Evolutionary conservation across 352 stramenopile genomes (phyloP), one percentile per base, ranked within the genome.

Genomic region (Globisporangium megalacanthum): DNA sequence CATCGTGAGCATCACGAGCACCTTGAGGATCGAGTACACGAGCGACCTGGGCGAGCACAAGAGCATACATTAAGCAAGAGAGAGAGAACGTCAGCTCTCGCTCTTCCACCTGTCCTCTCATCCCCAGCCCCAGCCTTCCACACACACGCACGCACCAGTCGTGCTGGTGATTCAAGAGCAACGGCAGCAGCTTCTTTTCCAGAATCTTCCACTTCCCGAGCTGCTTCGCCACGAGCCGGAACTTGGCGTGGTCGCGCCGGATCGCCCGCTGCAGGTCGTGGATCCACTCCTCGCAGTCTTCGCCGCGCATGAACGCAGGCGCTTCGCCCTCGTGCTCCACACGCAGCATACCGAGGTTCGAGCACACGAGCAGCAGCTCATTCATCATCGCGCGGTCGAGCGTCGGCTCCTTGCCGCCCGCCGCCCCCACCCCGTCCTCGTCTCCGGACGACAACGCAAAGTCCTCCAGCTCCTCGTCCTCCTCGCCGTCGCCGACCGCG

Each of bases 1-100:
- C 83, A 92, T 96, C 2, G 86, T 96, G 39, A 96, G 72, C 86
- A 96, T 94, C 25, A 94, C 85, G 41, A 96, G 77, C 56, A 96
- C 84, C 60, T 96, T 96, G 17, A 94, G 67, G 58, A 96, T 89
- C 31, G 86, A 94, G 48, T 94, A 91, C 13, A 92, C 82, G n/a
- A 96, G 73, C 42, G 67, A 69, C 78, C 70, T 75, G 41, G 13
- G 52, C 19, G 10, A 29, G 25, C 25, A 29, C 25, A 29, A 29
- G 25, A 29, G 25, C 25, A 29, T 29, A 29, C 25, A 29, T 29
- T 29, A 29, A 29, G 25, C 25, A 29, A 29, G 25, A 29, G 25
- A 29, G 25, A 29, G 25, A 29, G 25, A 29, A 4, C 25, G 49
- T 35, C 14, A 10, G 14, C 14, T 17, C 14, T n/a, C 41, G 11